Evolutionary conservation across 2,329 filamentous ascomycete genomes (phyloP).

Genomic region (Fusarium agapanthi): DNA sequence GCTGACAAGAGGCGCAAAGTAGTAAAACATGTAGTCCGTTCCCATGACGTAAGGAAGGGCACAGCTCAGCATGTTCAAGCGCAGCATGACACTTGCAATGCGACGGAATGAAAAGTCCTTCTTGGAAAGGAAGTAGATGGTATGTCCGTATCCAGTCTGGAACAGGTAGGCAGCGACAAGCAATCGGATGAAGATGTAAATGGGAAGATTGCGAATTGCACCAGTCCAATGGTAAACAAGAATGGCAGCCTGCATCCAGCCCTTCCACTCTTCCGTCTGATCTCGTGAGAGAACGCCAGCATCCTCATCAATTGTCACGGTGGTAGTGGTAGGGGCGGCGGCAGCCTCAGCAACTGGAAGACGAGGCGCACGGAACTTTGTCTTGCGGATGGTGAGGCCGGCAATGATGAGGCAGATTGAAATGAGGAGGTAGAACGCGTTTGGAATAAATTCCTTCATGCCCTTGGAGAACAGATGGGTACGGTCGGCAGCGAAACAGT

Average conservation of each 20-base stretch:
- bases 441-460: constrained; percentile 33
- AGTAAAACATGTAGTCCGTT: constrained; percentile 62
- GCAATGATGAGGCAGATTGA: constrained; percentile 14
- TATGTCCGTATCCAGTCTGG: constrained; percentile 69
- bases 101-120: constrained; percentile 65
- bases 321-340: background rate
- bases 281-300: constrained; percentile 51
- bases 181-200: constrained; percentile 64
- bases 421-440: constrained; percentile 30
- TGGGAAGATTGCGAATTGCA: constrained; percentile 54
- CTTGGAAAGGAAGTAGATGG: constrained; percentile 64
- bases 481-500: constrained; percentile 42
- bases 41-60: constrained; percentile 64
- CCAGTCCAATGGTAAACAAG: constrained; percentile 67
- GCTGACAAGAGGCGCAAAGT: constrained; percentile 66
- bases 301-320: constrained; percentile 18
- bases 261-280: constrained; percentile 73
- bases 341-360: constrained; percentile 1
- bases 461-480: constrained; percentile 43
- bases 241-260: constrained; percentile 67
- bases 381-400: constrained; percentile 30
- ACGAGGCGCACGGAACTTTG: constrained; percentile 20
- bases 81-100: constrained; percentile 61
- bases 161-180: constrained; percentile 68
- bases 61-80: constrained; percentile 65